Evolutionary conservation across 371 early-diverging fungal species (phyloP), one percentile per base, ranked within the genome.

Genomic region (Mortierella sp.): DNA sequence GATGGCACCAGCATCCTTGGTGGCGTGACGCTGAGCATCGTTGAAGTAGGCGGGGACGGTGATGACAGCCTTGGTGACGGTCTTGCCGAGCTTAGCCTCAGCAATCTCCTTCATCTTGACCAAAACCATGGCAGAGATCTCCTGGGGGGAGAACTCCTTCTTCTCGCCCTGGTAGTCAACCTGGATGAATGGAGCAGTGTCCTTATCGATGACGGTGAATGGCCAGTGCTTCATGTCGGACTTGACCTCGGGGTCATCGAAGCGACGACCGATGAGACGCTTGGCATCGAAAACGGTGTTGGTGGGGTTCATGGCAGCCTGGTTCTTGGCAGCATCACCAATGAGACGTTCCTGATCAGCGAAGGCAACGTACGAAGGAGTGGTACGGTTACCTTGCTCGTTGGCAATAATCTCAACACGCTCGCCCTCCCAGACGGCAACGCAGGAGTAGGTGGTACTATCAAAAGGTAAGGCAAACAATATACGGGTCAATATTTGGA

Each of bases 271-370:
- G 82, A 99, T 96, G 35, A 96, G 89, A 90, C 98, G 96, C 91
- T 97, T 97, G 80, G 94, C 96, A 85, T 96, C 96, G 86, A 96
- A 98, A 61, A 97, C 93, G 70, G 96, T 96, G 87, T 95, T 94
- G 83, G 86, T 85, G 62, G 93, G 93, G 88, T 94, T 92, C 93
- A 93, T 90, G 63, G 93, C 93, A 70, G 89, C 92, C 83, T 95
- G 94, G 86, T 95, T 92, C 87, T 93, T 94, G 63, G 96, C 96
- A 69, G 95, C 93, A 87, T 93, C 94, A 86, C 97, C 97, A 71
- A 96, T 90, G 59, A 95, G 88, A 87, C 95, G 91, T 86, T 93
- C 95, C 64, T 84, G 78, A 64, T 94, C 94, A 72, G 95, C 89
- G 90, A 96, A 96, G 68, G 91, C 95, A 66, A 96, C 96, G 78